These are phyloP conservation scores for Ilyonectria mors-panacis DNA, from an alignment of 2,329 filamentous ascomycete genomes.

Conservation along the genomic window DNA sequence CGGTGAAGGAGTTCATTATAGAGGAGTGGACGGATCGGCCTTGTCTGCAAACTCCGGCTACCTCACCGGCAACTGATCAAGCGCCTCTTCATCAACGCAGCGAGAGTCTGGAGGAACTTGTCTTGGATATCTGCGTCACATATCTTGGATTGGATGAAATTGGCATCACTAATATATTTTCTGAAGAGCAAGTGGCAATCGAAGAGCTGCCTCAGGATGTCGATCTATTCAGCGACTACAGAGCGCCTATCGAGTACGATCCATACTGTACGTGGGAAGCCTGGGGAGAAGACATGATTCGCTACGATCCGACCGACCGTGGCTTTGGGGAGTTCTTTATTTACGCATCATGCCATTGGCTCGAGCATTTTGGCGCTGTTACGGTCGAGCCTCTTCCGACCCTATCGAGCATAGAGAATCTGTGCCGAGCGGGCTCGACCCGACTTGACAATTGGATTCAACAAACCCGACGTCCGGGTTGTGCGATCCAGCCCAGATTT, in stretches of 20 bases:
- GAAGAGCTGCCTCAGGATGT: constrained; percentile 28
- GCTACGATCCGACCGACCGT: constrained; percentile 41
- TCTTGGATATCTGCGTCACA: constrained; percentile 47
- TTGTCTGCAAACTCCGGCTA: constrained; percentile 28
- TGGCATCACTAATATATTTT: constrained; percentile 45
- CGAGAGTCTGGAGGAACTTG: constrained; percentile 38
- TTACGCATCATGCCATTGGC: constrained; percentile 56
- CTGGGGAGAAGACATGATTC: constrained; percentile 51
- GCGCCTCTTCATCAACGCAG: constrained; percentile 34
- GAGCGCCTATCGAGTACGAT: constrained; percentile 36
- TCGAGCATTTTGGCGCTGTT: constrained; percentile 49
- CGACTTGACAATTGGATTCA: constrained; percentile 51
- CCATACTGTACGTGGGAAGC: constrained; percentile 47
- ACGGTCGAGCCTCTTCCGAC: constrained; percentile 33
- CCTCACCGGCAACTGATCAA: constrained; percentile 6
- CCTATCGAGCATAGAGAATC: constrained; percentile 38
- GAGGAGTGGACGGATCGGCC: background rate
- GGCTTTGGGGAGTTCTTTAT: constrained; percentile 48
- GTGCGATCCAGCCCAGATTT: constrained; percentile 49
- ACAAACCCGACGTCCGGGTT: constrained; percentile 52
- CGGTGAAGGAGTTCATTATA: constrained; percentile 35
- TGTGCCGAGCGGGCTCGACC: constrained; percentile 46
- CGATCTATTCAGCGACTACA: constrained; percentile 44
- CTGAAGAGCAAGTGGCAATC: constrained; percentile 43
- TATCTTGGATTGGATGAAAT: constrained; percentile 50